Evolutionary conservation across 2,329 filamentous ascomycete genomes (phyloP).

Genomic region (Sporothrix inflata): DNA sequence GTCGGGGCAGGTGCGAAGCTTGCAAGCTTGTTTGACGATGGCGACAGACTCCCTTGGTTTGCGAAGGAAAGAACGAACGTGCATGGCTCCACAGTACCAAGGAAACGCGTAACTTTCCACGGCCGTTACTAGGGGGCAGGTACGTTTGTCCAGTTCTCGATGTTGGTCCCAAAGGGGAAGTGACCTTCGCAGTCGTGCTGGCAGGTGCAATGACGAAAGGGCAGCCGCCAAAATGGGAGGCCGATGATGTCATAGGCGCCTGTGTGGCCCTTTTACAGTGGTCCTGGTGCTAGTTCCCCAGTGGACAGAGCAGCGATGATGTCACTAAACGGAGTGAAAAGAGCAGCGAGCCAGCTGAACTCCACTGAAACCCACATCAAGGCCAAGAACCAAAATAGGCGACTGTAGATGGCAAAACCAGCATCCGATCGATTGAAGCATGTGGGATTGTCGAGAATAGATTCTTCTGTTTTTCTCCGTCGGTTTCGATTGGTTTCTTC

Average conservation of each 20-base stretch:
- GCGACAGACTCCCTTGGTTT: not conserved
- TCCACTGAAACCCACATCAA: not conserved
- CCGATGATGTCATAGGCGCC: not conserved
- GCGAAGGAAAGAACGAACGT: not conserved
- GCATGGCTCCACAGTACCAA: not conserved
- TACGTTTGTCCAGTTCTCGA: constrained; percentile 5
- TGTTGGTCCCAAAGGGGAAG: constrained; percentile 7
- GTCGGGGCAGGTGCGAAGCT: constrained; percentile 3
- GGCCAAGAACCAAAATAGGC: not conserved
- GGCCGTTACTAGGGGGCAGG: not conserved
- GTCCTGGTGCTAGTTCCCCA: not conserved
- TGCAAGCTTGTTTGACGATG: not conserved
- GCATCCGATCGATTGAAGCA: not conserved
- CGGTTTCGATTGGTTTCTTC: not conserved
- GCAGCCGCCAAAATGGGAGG: not conserved
- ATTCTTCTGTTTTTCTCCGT: not conserved
- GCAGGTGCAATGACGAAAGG: constrained; percentile 17
- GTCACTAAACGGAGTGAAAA: not conserved
- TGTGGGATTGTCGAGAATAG: not conserved
- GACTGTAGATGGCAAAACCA: not conserved
- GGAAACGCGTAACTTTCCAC: not conserved
- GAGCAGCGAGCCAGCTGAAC: not conserved
- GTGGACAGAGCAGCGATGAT: not conserved
- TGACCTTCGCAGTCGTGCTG: not conserved
- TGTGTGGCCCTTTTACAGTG: not conserved